Percentiles rank a stretch among this genome's conserved stretches.
phyloP scores from a whole-genome alignment of 179 eudicot species.

The Drosera spatulata region DNA sequence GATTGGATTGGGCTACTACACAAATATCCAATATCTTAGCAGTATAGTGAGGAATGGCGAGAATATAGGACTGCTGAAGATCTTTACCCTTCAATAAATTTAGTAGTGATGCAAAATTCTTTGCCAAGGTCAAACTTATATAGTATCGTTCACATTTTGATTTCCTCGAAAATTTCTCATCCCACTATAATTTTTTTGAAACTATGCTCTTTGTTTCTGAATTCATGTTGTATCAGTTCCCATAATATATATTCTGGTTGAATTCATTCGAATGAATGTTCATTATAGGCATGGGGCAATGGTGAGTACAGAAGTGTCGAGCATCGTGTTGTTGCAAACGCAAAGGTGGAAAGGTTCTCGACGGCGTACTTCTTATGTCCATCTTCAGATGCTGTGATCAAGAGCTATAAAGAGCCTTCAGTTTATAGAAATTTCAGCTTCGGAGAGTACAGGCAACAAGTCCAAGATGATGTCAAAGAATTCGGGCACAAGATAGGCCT shows the following conservation, averaged over 20 bases:
- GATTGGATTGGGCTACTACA: too few relatives aligned
- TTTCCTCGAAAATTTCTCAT: too few relatives aligned
- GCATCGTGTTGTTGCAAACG: conserved; percentile 65
- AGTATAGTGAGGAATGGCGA: too few relatives aligned
- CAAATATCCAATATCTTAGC: too few relatives aligned
- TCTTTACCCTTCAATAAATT: too few relatives aligned
- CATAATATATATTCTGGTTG: background rate
- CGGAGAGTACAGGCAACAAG: conserved; percentile 56
- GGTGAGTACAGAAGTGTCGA: conserved; percentile 78
- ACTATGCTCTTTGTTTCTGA: background rate
- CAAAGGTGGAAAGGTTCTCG: conserved; percentile 57
- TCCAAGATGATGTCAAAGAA: conserved; percentile 49
- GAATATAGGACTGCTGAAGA: too few relatives aligned
- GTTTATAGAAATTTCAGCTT: conserved; percentile 59
- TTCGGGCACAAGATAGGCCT: conserved; percentile 72
- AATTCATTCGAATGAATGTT: background rate
- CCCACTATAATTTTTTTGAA: too few relatives aligned
- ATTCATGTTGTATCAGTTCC: background rate
- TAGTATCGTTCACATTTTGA: too few relatives aligned
- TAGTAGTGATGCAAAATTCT: too few relatives aligned
- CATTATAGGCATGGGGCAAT: conserved; percentile 83
- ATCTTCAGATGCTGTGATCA: conserved; percentile 50
- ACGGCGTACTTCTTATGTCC: conserved; percentile 84
- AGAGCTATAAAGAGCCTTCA: conserved; percentile 44
- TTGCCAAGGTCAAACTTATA: too few relatives aligned